Evolutionary conservation across 305 asterid genomes (phyloP).

Genomic region (Rubia tinctorum): DNA sequence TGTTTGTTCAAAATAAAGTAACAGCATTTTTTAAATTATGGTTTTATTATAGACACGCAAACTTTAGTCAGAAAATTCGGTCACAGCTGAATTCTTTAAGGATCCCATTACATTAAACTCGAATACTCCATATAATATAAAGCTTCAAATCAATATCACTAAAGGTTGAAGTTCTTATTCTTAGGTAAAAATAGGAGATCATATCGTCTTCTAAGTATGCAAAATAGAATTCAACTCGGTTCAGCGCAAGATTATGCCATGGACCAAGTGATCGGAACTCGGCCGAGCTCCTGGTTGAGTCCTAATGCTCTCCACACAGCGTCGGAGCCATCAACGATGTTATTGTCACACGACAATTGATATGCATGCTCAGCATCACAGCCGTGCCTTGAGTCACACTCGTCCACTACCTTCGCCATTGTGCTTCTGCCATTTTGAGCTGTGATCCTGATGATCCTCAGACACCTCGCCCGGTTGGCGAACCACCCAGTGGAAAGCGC

Average conservation of each 20-base stretch:
- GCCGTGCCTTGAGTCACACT: slow-evolving; percentile 42
- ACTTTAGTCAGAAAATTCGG: no score
- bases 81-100: no score
- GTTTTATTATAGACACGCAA: no score
- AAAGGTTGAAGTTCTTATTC: no score
- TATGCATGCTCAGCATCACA: slow-evolving; percentile 36
- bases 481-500: slow-evolving; percentile 49
- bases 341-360: slow-evolving; percentile 38
- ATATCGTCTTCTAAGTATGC: no score
- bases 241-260: slow-evolving; percentile 25
- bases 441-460: slow-evolving; percentile 23
- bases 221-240: no score
- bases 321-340: slow-evolving; percentile 41
- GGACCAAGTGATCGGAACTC: slow-evolving; percentile 35
- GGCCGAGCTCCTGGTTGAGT: slow-evolving; percentile 24
- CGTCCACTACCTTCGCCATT: slow-evolving; percentile 50
- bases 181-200: no score
- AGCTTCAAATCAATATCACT: no score
- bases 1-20: no score
- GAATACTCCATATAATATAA: no score
- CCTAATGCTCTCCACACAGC: slow-evolving; percentile 50
- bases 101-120: no score
- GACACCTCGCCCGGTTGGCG: slow-evolving; percentile 35
- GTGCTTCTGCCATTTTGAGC: slow-evolving; percentile 30
- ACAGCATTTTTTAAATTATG: no score